Evolutionary conservation across 495 filamentous ascomycete species (phyloP), one percentile per base, ranked within the genome.

Genomic region (Podospora fimiseda): DNA sequence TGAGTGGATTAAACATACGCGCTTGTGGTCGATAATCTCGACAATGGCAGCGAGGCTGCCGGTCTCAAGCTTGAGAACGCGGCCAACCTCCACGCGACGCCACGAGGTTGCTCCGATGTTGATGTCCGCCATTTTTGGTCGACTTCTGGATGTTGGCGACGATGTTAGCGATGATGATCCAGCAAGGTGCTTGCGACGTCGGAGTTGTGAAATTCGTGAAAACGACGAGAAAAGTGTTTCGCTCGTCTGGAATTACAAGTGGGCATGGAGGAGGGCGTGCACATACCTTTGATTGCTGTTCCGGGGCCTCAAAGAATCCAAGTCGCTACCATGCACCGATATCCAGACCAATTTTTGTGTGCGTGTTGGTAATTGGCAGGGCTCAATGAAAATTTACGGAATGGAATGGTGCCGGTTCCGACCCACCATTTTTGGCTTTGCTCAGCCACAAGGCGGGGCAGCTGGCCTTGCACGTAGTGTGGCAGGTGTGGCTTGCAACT

Each of bases 1-100:
- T 7, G 39, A 21, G 36, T 16, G 54, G 51, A 33, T 47, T 52
- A 27, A 56, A 87, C 92, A 69, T 95, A 97, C 93, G 74, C 93
- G 89, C 82, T 95, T 95, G 87, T 99, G 93, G 77, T 97, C 94
- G 75, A 97, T 91, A 73, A 99, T 95, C 84, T 97, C 90, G 74
- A 96, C 90, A 71, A 99, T 93, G 66, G 81, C 77, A 58, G 90
- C 94, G 57, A 97, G 82, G 73, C 86, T 87, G 75, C 90, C 91
- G 57, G 71, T 78, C 79, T 82, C 88, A 58, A 83, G 86, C 59
- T 68, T 65, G 59, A 96, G 83, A 60, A 93, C 86, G 65, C 94
- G 90, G 80, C 94, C 94, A 76, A 96, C 88, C 81, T 99, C 90
- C 69, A 99, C 89, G 67, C 87, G 79, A 73, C 89, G 90, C 88